Percentiles rank a stretch among this genome's conserved stretches.
Conservation (phyloP, 257 asterid species). For the Solanum chiquidenum region DNA sequence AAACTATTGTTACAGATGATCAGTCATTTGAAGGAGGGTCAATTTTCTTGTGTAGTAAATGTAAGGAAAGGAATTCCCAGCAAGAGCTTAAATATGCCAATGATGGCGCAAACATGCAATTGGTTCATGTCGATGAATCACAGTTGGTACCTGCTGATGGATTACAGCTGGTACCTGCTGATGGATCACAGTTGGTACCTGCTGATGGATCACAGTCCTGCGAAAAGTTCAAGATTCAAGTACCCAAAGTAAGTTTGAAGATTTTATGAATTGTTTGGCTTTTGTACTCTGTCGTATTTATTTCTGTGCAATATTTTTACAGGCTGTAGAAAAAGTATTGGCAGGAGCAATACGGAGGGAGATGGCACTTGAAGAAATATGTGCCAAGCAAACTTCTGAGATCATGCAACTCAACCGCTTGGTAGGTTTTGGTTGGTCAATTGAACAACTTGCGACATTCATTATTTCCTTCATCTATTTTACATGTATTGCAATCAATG, state of each 20-base stretch:
- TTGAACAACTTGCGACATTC: background rate
- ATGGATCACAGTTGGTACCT: conserved; percentile 22
- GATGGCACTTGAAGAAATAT: conserved; percentile 93
- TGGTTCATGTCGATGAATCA: conserved; percentile 52
- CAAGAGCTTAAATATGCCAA: conserved; percentile 24
- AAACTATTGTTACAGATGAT: conserved; percentile 36
- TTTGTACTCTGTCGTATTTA: background rate
- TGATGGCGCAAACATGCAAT: conserved; percentile 63
- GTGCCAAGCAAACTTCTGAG: conserved; percentile 67
- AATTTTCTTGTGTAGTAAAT: conserved; percentile 43
- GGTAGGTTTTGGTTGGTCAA: conserved; percentile 33
- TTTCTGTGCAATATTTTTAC: conserved; percentile 8
- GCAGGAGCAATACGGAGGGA: conserved; percentile 98
- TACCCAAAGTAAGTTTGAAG: conserved; percentile 65
- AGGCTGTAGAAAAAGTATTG: conserved; percentile 95
- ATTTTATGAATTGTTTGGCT: background rate
- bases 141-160: conserved; percentile 69
- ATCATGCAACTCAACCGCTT: conserved; percentile 83
- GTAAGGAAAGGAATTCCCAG: conserved; percentile 38
- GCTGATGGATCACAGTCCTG: conserved; percentile 30
- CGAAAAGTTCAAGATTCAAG: conserved; percentile 45
- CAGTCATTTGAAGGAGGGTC: conserved; percentile 20
- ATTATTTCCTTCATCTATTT: background rate
- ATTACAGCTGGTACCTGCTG: conserved; percentile 11
- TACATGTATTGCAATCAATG: conserved; percentile 4